Conservation (phyloP, 2,329 filamentous ascomycete species). For the Nemania serpens region DNA sequence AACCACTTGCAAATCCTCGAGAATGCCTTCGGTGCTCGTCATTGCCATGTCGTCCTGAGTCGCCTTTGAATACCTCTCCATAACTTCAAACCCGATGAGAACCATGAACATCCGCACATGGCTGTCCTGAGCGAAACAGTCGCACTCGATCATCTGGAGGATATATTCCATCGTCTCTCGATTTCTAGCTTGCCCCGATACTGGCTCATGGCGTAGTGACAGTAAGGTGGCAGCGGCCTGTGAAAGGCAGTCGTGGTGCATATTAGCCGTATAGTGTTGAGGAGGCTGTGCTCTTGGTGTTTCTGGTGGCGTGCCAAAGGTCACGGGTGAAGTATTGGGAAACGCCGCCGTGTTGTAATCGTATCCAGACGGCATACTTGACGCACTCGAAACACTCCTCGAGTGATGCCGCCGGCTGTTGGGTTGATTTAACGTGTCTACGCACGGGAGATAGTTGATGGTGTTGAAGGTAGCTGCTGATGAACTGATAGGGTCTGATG, state of each 20-base stretch:
- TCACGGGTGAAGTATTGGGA: conserved; percentile 21
- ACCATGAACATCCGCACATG: conserved; percentile 30
- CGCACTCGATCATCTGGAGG: conserved; percentile 30
- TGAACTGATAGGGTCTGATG: conserved; percentile 26
- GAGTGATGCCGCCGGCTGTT: conserved; percentile 25
- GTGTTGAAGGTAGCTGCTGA: conserved; percentile 21
- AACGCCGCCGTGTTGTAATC: conserved; percentile 24
- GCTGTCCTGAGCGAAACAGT: conserved; percentile 29
- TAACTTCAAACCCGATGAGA: conserved; percentile 32
- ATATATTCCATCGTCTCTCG: conserved; percentile 29
- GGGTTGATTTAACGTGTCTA: conserved; percentile 21
- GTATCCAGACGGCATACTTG: conserved; percentile 30
- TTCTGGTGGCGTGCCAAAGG: conserved; percentile 31
- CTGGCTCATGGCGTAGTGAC: conserved; percentile 23
- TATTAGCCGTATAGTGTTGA: conserved; percentile 15
- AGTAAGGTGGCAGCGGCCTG: conserved; percentile 27
- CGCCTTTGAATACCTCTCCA: conserved; percentile 28
- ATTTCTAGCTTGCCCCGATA: conserved; percentile 13
- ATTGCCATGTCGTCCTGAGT: conserved; percentile 24
- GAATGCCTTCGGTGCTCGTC: conserved; percentile 24
- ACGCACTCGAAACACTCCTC: conserved; percentile 30
- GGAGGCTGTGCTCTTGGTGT: conserved; percentile 26
- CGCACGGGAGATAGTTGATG: conserved; percentile 23
- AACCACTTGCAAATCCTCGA: conserved; percentile 31
- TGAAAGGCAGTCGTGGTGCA: conserved; percentile 31